Evolutionary conservation across 768 basidiomycete genomes (phyloP).

Genomic region (Fomitopsis serialis): DNA sequence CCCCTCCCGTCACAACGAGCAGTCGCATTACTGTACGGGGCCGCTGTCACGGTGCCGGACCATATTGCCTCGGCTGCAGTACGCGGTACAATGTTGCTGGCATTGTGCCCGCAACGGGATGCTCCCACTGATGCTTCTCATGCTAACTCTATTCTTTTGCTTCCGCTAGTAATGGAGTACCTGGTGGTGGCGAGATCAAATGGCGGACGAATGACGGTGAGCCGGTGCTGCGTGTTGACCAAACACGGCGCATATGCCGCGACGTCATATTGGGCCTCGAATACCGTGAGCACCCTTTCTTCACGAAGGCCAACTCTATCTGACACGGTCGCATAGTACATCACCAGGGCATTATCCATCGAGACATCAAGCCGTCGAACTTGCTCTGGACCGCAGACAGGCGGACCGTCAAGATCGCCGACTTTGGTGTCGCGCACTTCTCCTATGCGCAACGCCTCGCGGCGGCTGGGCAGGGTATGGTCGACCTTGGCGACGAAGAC

Average conservation of each 20-base stretch:
- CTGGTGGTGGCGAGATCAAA: conserved; percentile 93
- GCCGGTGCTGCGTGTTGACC: conserved; percentile 78
- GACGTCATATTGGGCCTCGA: conserved; percentile 94
- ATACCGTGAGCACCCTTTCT: conserved; percentile 62
- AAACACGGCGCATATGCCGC: conserved; percentile 83
- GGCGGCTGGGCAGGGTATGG: conserved; percentile 45
- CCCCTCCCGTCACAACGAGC: not conserved
- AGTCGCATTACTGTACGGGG: not conserved
- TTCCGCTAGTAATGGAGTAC: conserved; percentile 82
- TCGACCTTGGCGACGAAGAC: conserved; percentile 33
- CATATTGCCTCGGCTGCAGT: not conserved
- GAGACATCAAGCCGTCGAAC: conserved; percentile 99
- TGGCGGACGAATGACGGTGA: conserved; percentile 65
- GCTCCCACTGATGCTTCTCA: not conserved
- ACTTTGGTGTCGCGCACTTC: conserved; percentile 97
- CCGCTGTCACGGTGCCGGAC: not conserved
- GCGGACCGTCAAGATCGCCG: conserved; percentile 90
- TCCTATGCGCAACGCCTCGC: conserved; percentile 83
- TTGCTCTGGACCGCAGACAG: conserved; percentile 87
- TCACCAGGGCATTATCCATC: conserved; percentile 96
- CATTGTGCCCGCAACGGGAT: not conserved
- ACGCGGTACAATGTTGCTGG: not conserved
- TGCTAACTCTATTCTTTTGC: not conserved
- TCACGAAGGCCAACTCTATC: not conserved
- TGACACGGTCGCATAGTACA: conserved; percentile 63